A percentile compares a stretch with the other conserved stretches of the same genome.
These are phyloP conservation scores for Yamadazyma sp. DNA, from an alignment of 805 yeast genomes.

Conservation along the genomic window DNA sequence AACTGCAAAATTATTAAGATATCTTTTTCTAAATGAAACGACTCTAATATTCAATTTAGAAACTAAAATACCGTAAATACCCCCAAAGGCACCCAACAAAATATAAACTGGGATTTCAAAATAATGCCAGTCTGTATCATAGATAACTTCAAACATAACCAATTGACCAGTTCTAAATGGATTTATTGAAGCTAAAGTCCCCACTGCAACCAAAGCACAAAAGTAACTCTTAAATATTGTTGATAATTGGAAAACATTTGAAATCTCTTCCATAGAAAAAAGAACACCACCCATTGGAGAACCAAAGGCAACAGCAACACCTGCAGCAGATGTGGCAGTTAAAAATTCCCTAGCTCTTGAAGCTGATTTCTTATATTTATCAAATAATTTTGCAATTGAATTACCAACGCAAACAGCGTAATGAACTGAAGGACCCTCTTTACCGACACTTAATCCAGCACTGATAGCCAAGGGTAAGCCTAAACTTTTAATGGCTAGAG, in stretches of 20 bases:
- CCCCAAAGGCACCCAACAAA: conserved; percentile 85
- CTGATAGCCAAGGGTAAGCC: conserved; percentile 90
- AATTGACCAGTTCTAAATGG: conserved; percentile 95
- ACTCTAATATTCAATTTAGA: conserved; percentile 72
- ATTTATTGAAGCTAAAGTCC: conserved; percentile 73
- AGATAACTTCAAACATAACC: conserved; percentile 88
- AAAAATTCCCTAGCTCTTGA: conserved; percentile 55
- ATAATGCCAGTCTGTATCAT: conserved; percentile 81
- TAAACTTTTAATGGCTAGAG: conserved; percentile 70
- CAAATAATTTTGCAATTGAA: conserved; percentile 58
- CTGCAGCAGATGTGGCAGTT: conserved; percentile 94
- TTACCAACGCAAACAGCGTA: conserved; percentile 97
- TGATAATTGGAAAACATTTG: conserved; percentile 65
- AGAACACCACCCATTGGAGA: conserved; percentile 96
- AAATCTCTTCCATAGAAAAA: conserved; percentile 88
- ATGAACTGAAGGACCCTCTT: conserved; percentile 98
- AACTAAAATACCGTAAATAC: conserved; percentile 79
- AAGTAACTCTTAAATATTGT: conserved; percentile 91
- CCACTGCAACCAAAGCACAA: conserved; percentile 84
- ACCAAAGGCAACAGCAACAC: conserved; percentile 98
- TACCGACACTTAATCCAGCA: conserved; percentile 90
- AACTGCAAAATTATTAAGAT: conserved; percentile 54
- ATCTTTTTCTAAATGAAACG: conserved; percentile 73
- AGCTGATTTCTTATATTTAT: conserved; percentile 43
- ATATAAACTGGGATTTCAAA: conserved; percentile 81